Conservation (phyloP, 73 alveolate genomes). For the Urostyla sp. region DNA sequence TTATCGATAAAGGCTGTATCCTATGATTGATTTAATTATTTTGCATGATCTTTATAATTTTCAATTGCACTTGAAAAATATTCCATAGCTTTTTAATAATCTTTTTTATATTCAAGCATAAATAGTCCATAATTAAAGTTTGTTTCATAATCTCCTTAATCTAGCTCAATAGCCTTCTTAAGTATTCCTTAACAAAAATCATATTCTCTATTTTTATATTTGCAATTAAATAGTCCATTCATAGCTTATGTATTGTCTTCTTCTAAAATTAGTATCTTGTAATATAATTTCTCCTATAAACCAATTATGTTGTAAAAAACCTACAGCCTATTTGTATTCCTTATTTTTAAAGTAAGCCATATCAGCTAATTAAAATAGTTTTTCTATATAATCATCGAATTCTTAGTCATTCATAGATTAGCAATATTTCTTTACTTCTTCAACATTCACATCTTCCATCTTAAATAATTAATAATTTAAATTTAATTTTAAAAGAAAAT, state of each 20-base stretch:
- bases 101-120: not conserved
- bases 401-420: constrained; percentile 39
- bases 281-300: constrained; percentile 16
- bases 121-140: constrained; percentile 28
- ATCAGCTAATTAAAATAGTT: constrained; percentile 12
- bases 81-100: constrained; percentile 16
- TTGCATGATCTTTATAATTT: not conserved
- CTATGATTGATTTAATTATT: no score
- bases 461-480: no score
- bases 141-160: constrained; percentile 23
- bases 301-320: not conserved
- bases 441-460: no score
- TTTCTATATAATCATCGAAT: constrained; percentile 14
- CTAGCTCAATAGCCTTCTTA: constrained; percentile 17
- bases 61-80: constrained; percentile 7
- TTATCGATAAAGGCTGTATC: constrained; percentile 3
- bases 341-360: not conserved
- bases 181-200: not conserved
- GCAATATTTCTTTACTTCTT: no score
- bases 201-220: not conserved
- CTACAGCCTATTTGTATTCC: constrained; percentile 16
- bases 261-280: constrained; percentile 11
- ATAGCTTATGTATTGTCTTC: constrained; percentile 37
- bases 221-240: constrained; percentile 30
- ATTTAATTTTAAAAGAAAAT: no score